Conservation (phyloP, 306 rosid genomes). For the Prunus mira region DNA sequence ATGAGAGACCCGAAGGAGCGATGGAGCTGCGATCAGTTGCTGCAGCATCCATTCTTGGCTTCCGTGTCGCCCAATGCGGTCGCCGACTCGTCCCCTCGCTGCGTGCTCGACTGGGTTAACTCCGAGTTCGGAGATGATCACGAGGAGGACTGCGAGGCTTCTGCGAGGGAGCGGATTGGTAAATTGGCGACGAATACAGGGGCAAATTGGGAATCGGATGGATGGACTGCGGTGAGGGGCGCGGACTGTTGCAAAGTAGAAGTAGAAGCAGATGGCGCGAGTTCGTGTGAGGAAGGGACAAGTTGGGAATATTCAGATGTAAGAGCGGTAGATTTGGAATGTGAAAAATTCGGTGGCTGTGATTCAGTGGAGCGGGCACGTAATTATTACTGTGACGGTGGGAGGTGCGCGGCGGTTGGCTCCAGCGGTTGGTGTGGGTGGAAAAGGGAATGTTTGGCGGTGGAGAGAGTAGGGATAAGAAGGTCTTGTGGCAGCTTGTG, state of each 20-base stretch:
- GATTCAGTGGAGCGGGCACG: constrained; percentile 17
- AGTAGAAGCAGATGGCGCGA: constrained; percentile 14
- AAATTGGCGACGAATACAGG: constrained; percentile 41
- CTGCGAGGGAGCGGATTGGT: constrained; percentile 39
- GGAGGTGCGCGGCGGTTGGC: constrained; percentile 25
- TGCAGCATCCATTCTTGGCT: constrained; percentile 72
- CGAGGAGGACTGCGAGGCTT: constrained; percentile 15
- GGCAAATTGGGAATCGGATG: constrained; percentile 71
- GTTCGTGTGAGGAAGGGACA: constrained; percentile 19
- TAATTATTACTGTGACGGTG: not conserved
- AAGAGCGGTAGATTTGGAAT: constrained; percentile 28
- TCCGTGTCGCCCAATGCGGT: constrained; percentile 8
- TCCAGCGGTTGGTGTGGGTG: constrained; percentile 29
- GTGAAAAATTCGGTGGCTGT: constrained; percentile 8
- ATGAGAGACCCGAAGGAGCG: constrained; percentile 41
- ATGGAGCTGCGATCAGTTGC: constrained; percentile 87
- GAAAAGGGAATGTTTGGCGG: constrained; percentile 7
- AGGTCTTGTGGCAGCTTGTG: constrained; percentile 15
- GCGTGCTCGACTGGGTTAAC: constrained; percentile 70
- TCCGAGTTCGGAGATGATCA: constrained; percentile 33
- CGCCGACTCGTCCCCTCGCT: constrained; percentile 67
- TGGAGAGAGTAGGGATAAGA: constrained; percentile 2
- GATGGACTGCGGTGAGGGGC: constrained; percentile 62
- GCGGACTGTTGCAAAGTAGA: not conserved
- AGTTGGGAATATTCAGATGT: constrained; percentile 31